phyloP scores from a whole-genome alignment of 257 asterid genomes.

The Asclepias syriaca region DNA sequence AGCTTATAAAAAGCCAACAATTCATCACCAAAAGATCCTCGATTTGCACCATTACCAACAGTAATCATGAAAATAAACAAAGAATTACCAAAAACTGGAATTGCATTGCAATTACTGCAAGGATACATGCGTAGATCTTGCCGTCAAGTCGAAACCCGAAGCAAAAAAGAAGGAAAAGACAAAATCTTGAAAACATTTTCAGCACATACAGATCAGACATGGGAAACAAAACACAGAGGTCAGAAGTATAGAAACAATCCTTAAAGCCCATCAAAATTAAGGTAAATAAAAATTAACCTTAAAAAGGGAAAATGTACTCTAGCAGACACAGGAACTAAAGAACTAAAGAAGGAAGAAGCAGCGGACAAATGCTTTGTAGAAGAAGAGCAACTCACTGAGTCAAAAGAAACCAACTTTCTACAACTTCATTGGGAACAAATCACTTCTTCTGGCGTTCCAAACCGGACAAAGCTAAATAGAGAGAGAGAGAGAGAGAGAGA shows the following conservation, averaged over 20 bases:
- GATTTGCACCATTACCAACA: not conserved
- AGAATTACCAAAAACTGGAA: not conserved
- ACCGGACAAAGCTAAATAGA: not conserved
- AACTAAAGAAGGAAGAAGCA: not conserved
- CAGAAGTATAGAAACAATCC: not conserved
- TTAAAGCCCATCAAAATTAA: constrained; percentile 1
- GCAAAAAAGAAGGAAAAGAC: constrained; percentile 4
- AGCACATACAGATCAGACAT: not conserved
- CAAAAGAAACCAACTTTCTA: constrained; percentile 20
- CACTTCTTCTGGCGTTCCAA: constrained; percentile 4
- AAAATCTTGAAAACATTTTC: not conserved
- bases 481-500: not conserved
- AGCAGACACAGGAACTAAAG: constrained; percentile 6
- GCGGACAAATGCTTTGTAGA: constrained; percentile 2
- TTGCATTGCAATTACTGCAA: not conserved
- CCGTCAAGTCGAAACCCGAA: not conserved
- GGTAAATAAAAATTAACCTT: not conserved
- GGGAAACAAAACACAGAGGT: not conserved
- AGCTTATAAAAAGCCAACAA: not conserved
- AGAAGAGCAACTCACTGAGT: constrained; percentile 14
- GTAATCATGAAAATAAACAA: not conserved
- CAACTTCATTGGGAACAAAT: constrained; percentile 5
- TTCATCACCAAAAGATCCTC: not conserved
- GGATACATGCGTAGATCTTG: constrained; percentile 11
- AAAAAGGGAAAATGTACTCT: not conserved